phyloP scores from a whole-genome alignment of 2,329 filamentous ascomycete species.

The Fusarium xylarioides region DNA sequence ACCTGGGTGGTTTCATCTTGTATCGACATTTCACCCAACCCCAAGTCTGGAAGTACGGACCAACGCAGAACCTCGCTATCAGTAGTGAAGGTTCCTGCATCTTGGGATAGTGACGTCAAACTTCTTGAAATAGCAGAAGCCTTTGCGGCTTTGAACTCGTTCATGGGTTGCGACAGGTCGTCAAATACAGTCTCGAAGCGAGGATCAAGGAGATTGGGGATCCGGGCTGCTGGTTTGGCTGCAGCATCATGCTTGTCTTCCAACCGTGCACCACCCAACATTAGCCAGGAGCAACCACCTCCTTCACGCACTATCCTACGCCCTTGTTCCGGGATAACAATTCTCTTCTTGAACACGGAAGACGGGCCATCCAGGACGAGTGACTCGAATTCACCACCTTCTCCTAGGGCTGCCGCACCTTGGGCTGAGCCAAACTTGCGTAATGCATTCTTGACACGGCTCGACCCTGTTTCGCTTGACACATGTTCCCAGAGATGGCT shows the following conservation, averaged over 20 bases:
- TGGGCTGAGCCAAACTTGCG: slow-evolving; percentile 72
- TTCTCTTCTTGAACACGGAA: slow-evolving; percentile 75
- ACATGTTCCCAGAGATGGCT: slow-evolving; percentile 84
- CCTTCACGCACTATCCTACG: slow-evolving; percentile 69
- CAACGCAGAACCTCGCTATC: slow-evolving; percentile 48
- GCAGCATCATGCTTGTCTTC: slow-evolving; percentile 50
- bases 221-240: slow-evolving; percentile 52
- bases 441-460: slow-evolving; percentile 62
- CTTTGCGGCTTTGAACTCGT: slow-evolving; percentile 2
- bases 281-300: slow-evolving; percentile 80
- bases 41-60: slow-evolving; percentile 49
- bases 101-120: neutral
- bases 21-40: slow-evolving; percentile 46
- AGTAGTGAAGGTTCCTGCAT: slow-evolving; percentile 14
- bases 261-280: slow-evolving; percentile 66
- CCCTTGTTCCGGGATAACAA: slow-evolving; percentile 67
- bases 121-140: slow-evolving; percentile 2
- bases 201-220: slow-evolving; percentile 73
- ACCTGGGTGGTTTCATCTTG: slow-evolving; percentile 59
- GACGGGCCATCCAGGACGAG: slow-evolving; percentile 83
- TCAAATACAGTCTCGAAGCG: slow-evolving; percentile 60
- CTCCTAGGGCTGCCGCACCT: slow-evolving; percentile 79
- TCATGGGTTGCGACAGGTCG: slow-evolving; percentile 36
- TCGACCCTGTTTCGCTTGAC: slow-evolving; percentile 61
- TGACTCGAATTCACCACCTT: slow-evolving; percentile 97